Conservation (phyloP, 805 yeast genomes). For the Candida railenensis region DNA sequence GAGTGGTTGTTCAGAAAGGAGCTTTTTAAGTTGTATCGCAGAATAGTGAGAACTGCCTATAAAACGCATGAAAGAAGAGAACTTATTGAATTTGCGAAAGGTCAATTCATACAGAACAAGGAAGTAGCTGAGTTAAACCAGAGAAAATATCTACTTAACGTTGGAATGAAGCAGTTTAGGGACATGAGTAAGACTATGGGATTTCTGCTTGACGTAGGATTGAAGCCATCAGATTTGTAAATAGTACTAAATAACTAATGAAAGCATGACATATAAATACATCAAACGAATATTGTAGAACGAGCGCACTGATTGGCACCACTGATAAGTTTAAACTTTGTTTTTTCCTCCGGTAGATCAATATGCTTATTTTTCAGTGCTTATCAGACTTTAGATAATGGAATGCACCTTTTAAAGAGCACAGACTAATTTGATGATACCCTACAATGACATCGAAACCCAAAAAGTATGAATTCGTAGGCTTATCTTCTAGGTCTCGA, state of each 20-base stretch:
- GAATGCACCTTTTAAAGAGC: too few species aligned
- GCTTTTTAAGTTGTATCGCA: conserved; percentile 32
- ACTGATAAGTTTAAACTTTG: too few species aligned
- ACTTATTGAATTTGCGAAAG: conserved; percentile 28
- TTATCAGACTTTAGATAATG: background rate
- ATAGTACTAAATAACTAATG: background rate
- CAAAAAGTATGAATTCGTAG: conserved; percentile 1
- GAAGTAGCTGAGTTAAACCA: conserved; percentile 30
- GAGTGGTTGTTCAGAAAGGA: conserved; percentile 40
- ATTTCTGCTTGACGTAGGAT: conserved; percentile 4
- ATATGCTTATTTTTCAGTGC: background rate
- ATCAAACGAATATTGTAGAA: too few species aligned
- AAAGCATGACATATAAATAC: background rate
- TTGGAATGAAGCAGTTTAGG: conserved; percentile 27
- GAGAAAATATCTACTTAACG: conserved; percentile 35
- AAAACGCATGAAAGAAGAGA: conserved; percentile 36
- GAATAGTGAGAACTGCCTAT: conserved; percentile 31
- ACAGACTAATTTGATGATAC: too few species aligned
- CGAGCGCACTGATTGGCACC: too few species aligned
- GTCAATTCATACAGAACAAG: conserved; percentile 31
- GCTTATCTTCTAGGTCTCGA: conserved; percentile 8
- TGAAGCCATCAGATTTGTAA: background rate
- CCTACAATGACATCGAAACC: background rate
- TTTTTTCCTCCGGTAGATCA: background rate
- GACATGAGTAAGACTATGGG: conserved; percentile 24